Base-by-base conservation (phyloP, 2,329 filamentous ascomycete genomes). In the Trichoderma harzianum region DNA sequence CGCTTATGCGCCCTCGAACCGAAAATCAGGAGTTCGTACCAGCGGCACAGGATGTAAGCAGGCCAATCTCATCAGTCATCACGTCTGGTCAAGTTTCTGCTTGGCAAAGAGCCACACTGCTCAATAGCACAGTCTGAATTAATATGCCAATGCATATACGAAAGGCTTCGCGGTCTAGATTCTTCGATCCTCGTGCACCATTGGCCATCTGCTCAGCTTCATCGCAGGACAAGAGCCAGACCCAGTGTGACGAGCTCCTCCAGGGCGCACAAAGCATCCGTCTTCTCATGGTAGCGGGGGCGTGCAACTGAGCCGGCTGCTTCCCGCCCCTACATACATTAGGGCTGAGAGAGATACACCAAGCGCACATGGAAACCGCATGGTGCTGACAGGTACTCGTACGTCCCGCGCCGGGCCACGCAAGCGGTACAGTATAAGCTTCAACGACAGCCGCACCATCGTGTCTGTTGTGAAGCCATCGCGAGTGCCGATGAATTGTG, bases 301-400 rank as follows among this genome's bases (percentile, higher is more conserved):
- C 61, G 69, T 58, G 51, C 21, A 63, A 64, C 73, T 74, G 43
- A 57, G 64, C 73, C 73, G 77, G 73, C 73, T 71, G 16, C 69
- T 60, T 71, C 69, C 62, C 69, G 62, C 36, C 62, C 69, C 62
- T 66, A 43, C 60, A 57, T 30, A 24, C 34, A 32, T 53, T 71
- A 66, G 69, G 69, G 69, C 69, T 71, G 69, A 65, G 51, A 6
- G 11, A 34, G 28, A 65, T 43, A 55, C 39, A 69, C 28, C 39
- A 63, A 28, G 36, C 14, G 53, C 53, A 57, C 64, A 32, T 30
- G 39, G n/a, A 47, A 28, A n/a, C 21, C 12, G 24, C 39, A 6
- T 30, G 18, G 21, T 51, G 61, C 61, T 64, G 61, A 64, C 61
- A 32, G 36, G 39, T 64, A 63, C 8, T 36, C 34, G 4, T 7